Base-by-base conservation (phyloP, 208 protist species). In the Trypanosoma mega region DNA sequence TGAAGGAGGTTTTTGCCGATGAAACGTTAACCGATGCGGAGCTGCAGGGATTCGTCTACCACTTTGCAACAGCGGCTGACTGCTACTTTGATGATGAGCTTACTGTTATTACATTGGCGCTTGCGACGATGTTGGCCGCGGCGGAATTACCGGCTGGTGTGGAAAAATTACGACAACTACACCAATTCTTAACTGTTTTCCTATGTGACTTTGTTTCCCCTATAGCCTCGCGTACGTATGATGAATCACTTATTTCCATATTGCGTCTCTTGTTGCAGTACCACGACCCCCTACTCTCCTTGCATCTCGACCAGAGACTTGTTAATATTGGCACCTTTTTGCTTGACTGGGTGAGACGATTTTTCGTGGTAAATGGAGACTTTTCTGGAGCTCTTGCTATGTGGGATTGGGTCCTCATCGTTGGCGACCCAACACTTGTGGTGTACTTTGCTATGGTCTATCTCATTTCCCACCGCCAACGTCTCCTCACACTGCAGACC, bases 211-310 rank as follows among this genome's bases (percentile, higher is more conserved):
- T 77, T 51, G 26, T 87, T 5, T 41, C 74, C 21, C 68, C 78
- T 11, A 65, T 24, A 30, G 51, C 68, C 0, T 82, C 80, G 26
- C 73, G 56, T 14, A 60, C 74, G 14, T 86, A 86, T 73, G 70
- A 76, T n/a, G 44, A 6, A 23, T 46, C 72, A 4, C 69, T 78
- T 31, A 23, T 37, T 21, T 12, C 50, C 9, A 27, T 95, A 34
- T 74, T 94, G 31, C 78, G 83, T n/a, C 68, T 96, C n/a, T 52
- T 96, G 43, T 79, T 97, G 45, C 93, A 97, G 69, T 97, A 96
- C 69, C 90, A 90, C 47, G 90, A 95, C 69, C 90, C 93, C 1
- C 63, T 58, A 2, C 78, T 96, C 5, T 80, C 81, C 18, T 64
- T 82, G 2, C 85, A 94, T 74, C 68, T 97, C 33, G 93, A 96